Base-by-base conservation (phyloP, 805 yeast species). In the Candida parachauliodes region DNA sequence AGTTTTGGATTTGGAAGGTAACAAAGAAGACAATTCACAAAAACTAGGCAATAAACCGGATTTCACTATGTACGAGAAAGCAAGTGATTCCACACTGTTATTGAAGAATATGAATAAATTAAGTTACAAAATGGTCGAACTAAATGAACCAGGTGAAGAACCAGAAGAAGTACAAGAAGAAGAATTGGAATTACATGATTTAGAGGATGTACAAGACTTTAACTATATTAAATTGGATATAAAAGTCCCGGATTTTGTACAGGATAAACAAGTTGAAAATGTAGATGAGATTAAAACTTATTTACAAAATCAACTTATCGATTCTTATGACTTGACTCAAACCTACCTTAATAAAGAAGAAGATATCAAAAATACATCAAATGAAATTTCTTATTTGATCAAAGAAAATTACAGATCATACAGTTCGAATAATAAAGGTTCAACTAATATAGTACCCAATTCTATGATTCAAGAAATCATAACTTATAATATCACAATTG, bases 51-150 rank as follows among this genome's bases (percentile, higher is more conserved):
- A 87, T 52, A 69, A 71, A 15, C 96, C 96, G 0, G 97, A 91
- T 60, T 68, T 86, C 38, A 91, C 97, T 5, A 91, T 91, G 98
- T 42, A 41, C 10, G 44, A 43, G 10, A 45, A 45, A 33, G 77
- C 76, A 37, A 74, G 72, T 22, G 95, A 86, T 46, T 77, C 88
- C 48, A 72, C 86, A 12, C 77, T 83, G 12, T 79, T 88, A 14
- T 70, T 93, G 65, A 74, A 83, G 47, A 87, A 95, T 44, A 88
- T 91, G 93, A 91, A 91, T 61, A 76, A 88, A 42, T 65, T 91
- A 34, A 83, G 94, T 54, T 79, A 86, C 41, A 78, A 88, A 47
- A 83, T 91, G 83, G 77, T 91, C 45, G 43, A 43, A 17, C 39
- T 47, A 44, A 45, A 34, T 18, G 35, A 21, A 10, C 24, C 27